phyloP scores from a whole-genome alignment of 331 rosid genomes.

The Phaseolus coccineus region DNA sequence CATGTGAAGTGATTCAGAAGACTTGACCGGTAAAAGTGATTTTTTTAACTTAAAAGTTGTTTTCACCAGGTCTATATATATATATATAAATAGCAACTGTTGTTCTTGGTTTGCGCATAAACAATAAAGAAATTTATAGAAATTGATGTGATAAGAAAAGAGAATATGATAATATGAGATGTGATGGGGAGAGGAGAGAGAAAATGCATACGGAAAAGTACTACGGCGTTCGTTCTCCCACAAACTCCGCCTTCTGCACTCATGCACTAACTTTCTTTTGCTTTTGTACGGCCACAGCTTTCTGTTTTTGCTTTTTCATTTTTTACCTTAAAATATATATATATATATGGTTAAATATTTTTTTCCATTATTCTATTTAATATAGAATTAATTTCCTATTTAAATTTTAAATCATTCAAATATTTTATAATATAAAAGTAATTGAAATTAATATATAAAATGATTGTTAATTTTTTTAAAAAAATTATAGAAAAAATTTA shows the following conservation, averaged over 20 bases:
- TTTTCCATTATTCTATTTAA: no score
- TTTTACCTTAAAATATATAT: no score
- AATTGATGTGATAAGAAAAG: neutral
- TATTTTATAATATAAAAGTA: no score
- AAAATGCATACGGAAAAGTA: conserved; percentile 53
- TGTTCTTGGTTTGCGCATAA: neutral
- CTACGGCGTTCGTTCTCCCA: conserved; percentile 40
- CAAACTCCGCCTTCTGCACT: neutral
- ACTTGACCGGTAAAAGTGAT: neutral
- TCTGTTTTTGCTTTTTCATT: neutral
- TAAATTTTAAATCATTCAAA: no score
- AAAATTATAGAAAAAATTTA: no score
- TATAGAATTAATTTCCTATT: no score
- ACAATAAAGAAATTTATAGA: neutral
- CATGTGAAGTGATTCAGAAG: conserved; percentile 42
- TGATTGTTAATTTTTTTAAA: no score
- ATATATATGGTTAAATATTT: no score
- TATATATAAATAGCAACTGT: neutral
- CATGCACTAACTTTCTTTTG: neutral
- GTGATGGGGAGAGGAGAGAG: neutral
- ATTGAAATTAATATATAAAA: no score
- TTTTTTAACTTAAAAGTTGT: neutral
- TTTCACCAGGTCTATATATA: neutral
- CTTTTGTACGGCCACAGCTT: conserved; percentile 5
- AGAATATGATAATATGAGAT: conserved; percentile 2